These are phyloP conservation scores for Cladorrhinum samala DNA, from an alignment of 495 filamentous ascomycete species.

Conservation along the genomic window DNA sequence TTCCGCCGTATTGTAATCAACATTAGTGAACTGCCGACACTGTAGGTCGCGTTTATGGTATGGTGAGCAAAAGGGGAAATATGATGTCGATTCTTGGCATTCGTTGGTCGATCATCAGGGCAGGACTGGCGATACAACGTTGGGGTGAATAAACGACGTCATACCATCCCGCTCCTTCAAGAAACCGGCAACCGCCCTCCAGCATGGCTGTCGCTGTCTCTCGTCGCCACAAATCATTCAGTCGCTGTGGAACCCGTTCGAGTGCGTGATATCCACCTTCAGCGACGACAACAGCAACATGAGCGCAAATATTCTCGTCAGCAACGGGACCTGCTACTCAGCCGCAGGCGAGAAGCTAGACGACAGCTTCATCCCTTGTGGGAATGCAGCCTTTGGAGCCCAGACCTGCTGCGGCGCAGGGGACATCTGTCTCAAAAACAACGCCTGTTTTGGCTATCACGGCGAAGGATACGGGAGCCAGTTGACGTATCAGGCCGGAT, in stretches of 20 bases:
- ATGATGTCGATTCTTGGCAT: no score
- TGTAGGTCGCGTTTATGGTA: no score
- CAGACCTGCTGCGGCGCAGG: slow-evolving; percentile 21
- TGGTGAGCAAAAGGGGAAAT: no score
- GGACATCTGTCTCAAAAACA: slow-evolving; percentile 21
- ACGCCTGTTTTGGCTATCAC: slow-evolving; percentile 19
- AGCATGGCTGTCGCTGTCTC: not conserved
- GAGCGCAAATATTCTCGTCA: slow-evolving; percentile 16
- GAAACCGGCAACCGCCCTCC: not conserved
- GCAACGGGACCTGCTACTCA: slow-evolving; percentile 25
- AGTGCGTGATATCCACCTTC: no score
- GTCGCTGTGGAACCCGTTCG: not conserved
- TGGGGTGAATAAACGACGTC: not conserved
- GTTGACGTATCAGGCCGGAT: slow-evolving; percentile 23
- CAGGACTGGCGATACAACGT: not conserved
- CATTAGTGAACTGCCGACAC: no score
- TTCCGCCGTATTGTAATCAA: no score
- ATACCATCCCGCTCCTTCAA: not conserved
- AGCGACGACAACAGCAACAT: no score
- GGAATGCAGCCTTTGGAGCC: slow-evolving; percentile 21
- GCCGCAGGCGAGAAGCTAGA: slow-evolving; percentile 18
- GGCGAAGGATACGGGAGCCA: slow-evolving; percentile 19
- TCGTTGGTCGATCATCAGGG: no score
- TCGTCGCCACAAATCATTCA: not conserved
- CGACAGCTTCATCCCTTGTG: slow-evolving; percentile 23